phyloP scores from a whole-genome alignment of 495 filamentous ascomycete species.

The Tuber microsphaerosporum region DNA sequence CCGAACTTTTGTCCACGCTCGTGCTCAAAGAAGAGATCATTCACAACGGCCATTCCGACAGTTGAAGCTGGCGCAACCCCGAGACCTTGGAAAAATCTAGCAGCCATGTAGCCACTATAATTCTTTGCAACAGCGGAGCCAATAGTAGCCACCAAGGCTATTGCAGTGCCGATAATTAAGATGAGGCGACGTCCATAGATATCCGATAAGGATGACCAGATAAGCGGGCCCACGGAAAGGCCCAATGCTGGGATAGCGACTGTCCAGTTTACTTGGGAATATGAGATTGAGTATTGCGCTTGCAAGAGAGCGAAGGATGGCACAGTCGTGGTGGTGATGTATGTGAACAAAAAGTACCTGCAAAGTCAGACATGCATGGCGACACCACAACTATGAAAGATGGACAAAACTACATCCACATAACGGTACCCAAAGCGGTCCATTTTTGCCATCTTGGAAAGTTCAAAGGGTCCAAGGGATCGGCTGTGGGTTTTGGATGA shows the following conservation, averaged over 20 bases:
- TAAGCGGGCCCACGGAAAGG: conserved; percentile 52
- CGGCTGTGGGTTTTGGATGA: conserved; percentile 50
- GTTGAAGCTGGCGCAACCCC: conserved; percentile 55
- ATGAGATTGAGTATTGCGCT: conserved; percentile 47
- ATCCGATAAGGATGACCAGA: conserved; percentile 55
- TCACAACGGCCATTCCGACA: conserved; percentile 56
- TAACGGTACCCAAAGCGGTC: conserved; percentile 51
- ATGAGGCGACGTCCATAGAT: conserved; percentile 54
- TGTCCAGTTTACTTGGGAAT: conserved; percentile 57
- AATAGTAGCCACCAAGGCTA: conserved; percentile 52
- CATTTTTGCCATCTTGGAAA: conserved; percentile 51
- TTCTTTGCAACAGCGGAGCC: conserved; percentile 48
- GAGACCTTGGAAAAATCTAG: conserved; percentile 58
- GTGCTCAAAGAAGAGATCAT: conserved; percentile 56
- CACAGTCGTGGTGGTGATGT: conserved; percentile 57
- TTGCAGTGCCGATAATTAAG: conserved; percentile 51
- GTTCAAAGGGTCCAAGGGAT: conserved; percentile 55
- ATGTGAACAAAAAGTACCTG: conserved; percentile 60
- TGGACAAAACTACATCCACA: conserved; percentile 48
- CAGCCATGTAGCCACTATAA: conserved; percentile 53
- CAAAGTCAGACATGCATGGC: conserved; percentile 1
- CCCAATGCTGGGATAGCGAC: conserved; percentile 57
- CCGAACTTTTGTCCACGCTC: conserved; percentile 58
- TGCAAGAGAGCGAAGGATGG: conserved; percentile 54
- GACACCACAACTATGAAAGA: neutral